Evolutionary conservation across 2,329 filamentous ascomycete genomes (phyloP).

Genomic region (Hypoxylon sp.): DNA sequence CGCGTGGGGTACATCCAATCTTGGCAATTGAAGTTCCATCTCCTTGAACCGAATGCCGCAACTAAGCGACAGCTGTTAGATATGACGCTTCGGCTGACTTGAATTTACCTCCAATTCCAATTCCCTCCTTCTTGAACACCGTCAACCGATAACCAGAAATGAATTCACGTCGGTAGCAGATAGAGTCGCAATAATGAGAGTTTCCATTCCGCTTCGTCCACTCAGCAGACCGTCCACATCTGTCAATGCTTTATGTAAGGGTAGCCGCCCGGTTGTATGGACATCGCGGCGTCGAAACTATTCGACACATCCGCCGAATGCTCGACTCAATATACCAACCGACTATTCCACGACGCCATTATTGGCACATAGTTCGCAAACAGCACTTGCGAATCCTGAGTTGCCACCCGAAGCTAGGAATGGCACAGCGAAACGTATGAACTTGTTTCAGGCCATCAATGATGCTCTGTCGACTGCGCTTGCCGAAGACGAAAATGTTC

Average conservation of each 20-base stretch:
- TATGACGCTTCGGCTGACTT: slow-evolving; percentile 46
- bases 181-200: slow-evolving; percentile 47
- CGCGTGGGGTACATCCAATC: slow-evolving; percentile 9
- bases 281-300: slow-evolving; percentile 55
- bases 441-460: slow-evolving; percentile 95
- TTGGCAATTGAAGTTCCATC: slow-evolving; percentile 16
- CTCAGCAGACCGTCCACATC: slow-evolving; percentile 45
- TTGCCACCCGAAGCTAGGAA: slow-evolving; percentile 76
- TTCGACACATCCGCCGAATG: slow-evolving; percentile 71
- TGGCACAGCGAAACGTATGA: slow-evolving; percentile 86
- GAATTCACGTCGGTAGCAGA: slow-evolving; percentile 29
- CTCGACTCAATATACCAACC: slow-evolving; percentile 84
- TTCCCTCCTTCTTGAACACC: slow-evolving; percentile 19
- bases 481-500: slow-evolving; percentile 84
- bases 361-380: slow-evolving; percentile 83
- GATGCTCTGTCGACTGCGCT: slow-evolving; percentile 88
- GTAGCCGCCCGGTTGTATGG: slow-evolving; percentile 10
- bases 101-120: slow-evolving; percentile 22
- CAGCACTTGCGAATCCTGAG: slow-evolving; percentile 79
- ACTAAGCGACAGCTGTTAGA: slow-evolving; percentile 47
- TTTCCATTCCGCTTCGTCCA: slow-evolving; percentile 41
- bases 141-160: slow-evolving; percentile 38
- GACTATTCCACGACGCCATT: slow-evolving; percentile 89
- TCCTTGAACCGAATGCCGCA: slow-evolving; percentile 48
- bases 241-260: slow-evolving; percentile 24